Conservation (phyloP, 768 basidiomycete genomes). For the Leucosporidium scottii region DNA sequence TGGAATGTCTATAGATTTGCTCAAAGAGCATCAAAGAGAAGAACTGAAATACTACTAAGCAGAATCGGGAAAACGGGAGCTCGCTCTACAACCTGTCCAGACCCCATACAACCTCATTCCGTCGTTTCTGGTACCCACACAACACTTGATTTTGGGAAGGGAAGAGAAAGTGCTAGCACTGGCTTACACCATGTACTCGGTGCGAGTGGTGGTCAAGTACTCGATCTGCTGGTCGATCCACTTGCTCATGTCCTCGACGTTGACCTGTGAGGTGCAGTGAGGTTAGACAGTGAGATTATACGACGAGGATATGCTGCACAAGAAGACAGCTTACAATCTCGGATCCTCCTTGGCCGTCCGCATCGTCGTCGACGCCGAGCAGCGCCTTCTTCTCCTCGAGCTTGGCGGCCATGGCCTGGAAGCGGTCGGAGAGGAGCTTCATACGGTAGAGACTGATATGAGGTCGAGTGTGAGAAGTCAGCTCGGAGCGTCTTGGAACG, state of each 20-base stretch:
- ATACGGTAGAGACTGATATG: constrained; percentile 14
- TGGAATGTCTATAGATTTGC: too few species aligned
- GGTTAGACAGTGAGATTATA: too few species aligned
- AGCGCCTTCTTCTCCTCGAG: constrained; percentile 17
- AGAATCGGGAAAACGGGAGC: too few species aligned
- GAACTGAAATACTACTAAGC: too few species aligned
- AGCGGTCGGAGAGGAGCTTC: constrained; percentile 19
- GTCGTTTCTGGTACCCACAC: too few species aligned
- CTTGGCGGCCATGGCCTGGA: constrained; percentile 1
- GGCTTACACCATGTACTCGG: background rate
- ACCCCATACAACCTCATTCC: too few species aligned
- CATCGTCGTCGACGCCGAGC: constrained; percentile 1
- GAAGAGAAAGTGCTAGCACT: background rate
- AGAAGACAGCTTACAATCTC: background rate
- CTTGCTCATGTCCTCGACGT: constrained; percentile 6
- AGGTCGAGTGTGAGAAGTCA: background rate
- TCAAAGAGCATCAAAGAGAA: too few species aligned
- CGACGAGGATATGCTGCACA: too few species aligned
- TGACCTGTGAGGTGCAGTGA: background rate
- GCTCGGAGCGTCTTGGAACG: background rate
- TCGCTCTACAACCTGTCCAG: too few species aligned
- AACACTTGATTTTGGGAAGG: too few species aligned
- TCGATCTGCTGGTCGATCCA: constrained; percentile 13
- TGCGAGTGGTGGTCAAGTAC: constrained; percentile 2
- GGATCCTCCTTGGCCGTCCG: background rate